Evolutionary conservation across 306 rosid genomes (phyloP), one percentile per base, ranked within the genome.

Genomic region (Lagenaria siceraria): DNA sequence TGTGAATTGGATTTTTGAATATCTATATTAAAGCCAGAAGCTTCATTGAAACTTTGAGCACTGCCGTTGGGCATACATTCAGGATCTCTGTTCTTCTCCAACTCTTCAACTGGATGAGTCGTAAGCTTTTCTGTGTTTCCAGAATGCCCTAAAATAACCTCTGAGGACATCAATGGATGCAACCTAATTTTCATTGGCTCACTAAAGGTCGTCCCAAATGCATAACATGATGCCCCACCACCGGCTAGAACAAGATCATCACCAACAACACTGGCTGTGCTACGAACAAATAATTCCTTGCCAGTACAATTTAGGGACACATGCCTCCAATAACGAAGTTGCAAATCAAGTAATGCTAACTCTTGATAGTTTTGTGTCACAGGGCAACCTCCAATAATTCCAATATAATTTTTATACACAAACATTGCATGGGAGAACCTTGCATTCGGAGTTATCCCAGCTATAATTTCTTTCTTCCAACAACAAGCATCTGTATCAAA

Each of bases 141-240:
- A 40, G 51, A 62, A 79, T 83, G 66, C 80, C 80, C 62, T 61
- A 40, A 55, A 77, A 74, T 82, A 51, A 81, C 90, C 79, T 75
- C 83, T 74, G 81, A 75, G 48, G 66, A 78, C 66, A 18, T 73
- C 75, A 88, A 65, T 46, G 86, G 82, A 78, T 79, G 84, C 87
- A 95, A 60, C 74, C 85, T 83, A 79, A 95, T 81, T 84, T 86
- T 95, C 78, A 88, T 80, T 49, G 97, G 97, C 89, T 85, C 93
- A 62, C 97, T 95, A 84, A 95, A 95, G 85, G 86, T 95, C 63
- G 98, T 89, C 82, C 97, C 97, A 88, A 95, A 95, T 61, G 98
- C 98, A 85, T 90, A 95, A 85, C 97, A 92, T 62, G 98, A 43
- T 63, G 97, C 97, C 24, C 98, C 98, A 31, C 98, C 98, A 61